Percentiles rank a stretch among this genome's conserved stretches.
Conservation (phyloP, 2,329 filamentous ascomycete species). For the Nemania sp. region DNA sequence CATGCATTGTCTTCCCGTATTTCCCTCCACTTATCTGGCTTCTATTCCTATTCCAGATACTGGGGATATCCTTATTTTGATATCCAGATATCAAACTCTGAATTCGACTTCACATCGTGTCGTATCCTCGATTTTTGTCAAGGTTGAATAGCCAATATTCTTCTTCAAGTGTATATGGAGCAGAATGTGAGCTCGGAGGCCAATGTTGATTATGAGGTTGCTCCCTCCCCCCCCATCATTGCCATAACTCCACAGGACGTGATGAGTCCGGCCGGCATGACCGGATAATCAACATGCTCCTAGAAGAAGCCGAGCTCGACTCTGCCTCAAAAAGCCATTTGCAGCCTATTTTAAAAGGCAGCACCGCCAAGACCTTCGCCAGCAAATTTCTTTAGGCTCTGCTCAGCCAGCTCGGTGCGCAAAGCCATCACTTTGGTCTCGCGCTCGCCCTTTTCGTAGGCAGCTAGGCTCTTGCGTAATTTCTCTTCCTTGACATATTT, state of each 20-base stretch:
- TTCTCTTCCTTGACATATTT: constrained; percentile 66
- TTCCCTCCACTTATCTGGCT: not conserved
- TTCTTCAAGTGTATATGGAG: not conserved
- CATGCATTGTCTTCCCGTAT: not conserved
- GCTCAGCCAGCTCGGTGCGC: constrained; percentile 67
- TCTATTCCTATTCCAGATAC: not conserved
- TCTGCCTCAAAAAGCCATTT: not conserved
- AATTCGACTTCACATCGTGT: not conserved
- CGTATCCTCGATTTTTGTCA: not conserved
- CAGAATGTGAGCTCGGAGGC: not conserved
- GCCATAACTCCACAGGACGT: constrained; percentile 4
- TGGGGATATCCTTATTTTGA: not conserved
- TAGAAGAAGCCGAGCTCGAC: not conserved
- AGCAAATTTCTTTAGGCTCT: constrained; percentile 67
- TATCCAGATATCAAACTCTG: not conserved
- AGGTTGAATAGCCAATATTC: not conserved
- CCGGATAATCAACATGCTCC: not conserved
- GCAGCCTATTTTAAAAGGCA: constrained; percentile 58
- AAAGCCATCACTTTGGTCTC: constrained; percentile 67
- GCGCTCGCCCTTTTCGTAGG: constrained; percentile 67
- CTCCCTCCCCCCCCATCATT: not conserved
- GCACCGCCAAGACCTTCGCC: constrained; percentile 68
- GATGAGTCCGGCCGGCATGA: not conserved
- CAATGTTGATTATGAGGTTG: not conserved
- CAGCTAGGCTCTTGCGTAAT: constrained; percentile 63